Evolutionary conservation across 2,329 filamentous ascomycete species (phyloP), one percentile per base, ranked within the genome.

Genomic region (Atkinsonella hypoxylon): DNA sequence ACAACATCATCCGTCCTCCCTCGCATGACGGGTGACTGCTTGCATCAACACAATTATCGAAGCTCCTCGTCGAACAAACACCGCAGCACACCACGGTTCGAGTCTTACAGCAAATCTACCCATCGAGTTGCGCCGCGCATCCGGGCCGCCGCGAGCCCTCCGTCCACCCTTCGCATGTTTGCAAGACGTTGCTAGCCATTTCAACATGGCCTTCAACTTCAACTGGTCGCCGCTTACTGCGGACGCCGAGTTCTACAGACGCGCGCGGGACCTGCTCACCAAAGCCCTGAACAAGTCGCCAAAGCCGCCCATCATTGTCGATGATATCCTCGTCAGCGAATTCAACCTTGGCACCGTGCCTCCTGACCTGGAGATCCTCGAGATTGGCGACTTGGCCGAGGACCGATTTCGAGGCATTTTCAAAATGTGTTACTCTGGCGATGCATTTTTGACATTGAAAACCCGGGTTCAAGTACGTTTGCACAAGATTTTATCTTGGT

Each of bases 221-320:
- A 97, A 97, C 88, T 98, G 93, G 93, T 95, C 89, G 79, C 93
- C 93, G 65, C 79, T 98, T 58, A 93, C 94, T 72, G 91, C 91
- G 64, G 93, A 97, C 73, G 91, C 88, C 63, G 81, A 83, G 60
- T 93, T 93, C 70, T 91, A 91, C 71, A 81, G 86, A 66, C 85
- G 89, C 60, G 91, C 93, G 48, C 87, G 90, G 67, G 90, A 97
- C 67, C 86, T 97, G 68, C 79, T 98, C 61, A 98, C 93, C 26
- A 85, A 87, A 52, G 93, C 93, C 36, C 77, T 98, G 62, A 98
- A 98, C 78, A 97, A 97, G 72, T 93, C 88, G 50, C 90, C 91
- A 39, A 97, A 97, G 64, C 93, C 93, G 51, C 93, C 93, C 54
- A 97, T 97, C 64, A 98, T 98, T 66, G 93, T 97, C 72, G 93